Evolutionary conservation across 1,284 basidiomycete genomes (phyloP).

Genomic region (Laetiporus sulphureus): DNA sequence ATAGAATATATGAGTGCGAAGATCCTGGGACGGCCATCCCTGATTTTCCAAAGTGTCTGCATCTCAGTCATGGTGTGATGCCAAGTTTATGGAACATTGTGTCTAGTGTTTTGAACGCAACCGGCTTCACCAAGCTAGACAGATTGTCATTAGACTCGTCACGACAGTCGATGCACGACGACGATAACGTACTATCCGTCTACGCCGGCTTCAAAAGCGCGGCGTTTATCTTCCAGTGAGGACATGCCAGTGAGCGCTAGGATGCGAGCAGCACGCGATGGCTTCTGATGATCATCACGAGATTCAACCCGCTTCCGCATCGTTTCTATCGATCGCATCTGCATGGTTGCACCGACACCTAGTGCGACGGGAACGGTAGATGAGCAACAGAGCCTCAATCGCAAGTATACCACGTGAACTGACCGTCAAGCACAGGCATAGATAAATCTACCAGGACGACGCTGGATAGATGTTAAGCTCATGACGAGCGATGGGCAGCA

Average conservation of each 20-base stretch:
- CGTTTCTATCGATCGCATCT: conserved; percentile 78
- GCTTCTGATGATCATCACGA: too few relatives aligned
- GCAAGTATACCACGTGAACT: conserved; percentile 10
- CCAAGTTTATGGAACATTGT: conserved; percentile 78
- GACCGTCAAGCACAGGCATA: conserved; percentile 89
- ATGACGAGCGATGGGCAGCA: conserved; percentile 1
- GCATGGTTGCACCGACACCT: conserved; percentile 79
- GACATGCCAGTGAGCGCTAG: conserved; percentile 92
- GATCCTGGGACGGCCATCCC: too few relatives aligned
- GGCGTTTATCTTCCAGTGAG: conserved; percentile 85
- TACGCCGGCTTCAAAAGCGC: conserved; percentile 88
- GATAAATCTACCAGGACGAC: conserved; percentile 86
- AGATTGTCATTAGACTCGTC: conserved; percentile 5
- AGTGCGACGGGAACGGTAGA: background rate
- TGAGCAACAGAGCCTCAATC: conserved; percentile 1
- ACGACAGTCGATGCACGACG: conserved; percentile 1
- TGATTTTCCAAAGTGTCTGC: too few relatives aligned
- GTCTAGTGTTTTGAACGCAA: conserved; percentile 85
- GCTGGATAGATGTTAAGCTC: conserved; percentile 31
- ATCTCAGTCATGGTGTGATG: conserved; percentile 42
- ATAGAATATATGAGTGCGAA: too few relatives aligned
- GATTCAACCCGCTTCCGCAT: conserved; percentile 30
- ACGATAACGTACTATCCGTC: conserved; percentile 81
- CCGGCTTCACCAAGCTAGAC: conserved; percentile 81
- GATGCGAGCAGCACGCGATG: conserved; percentile 55